Percentiles rank a stretch among this genome's conserved stretches.
phyloP scores from a whole-genome alignment of 257 asterid genomes.

The Haberlea rhodopensis region DNA sequence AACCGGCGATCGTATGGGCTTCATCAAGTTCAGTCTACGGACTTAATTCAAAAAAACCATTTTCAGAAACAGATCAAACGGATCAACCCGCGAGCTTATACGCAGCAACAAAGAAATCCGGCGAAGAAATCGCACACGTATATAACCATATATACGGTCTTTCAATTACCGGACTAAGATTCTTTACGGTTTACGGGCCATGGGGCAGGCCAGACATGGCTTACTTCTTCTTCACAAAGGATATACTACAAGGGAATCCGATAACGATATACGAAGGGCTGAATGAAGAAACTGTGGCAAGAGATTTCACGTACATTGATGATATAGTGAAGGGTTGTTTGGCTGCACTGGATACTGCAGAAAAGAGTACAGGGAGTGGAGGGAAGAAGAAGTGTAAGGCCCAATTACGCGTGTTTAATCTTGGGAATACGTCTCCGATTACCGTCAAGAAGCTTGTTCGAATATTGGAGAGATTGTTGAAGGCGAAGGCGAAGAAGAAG shows the following conservation, averaged over 20 bases:
- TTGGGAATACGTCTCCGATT: constrained; percentile 45
- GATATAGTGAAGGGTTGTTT: too few species aligned
- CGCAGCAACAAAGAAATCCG: too few species aligned
- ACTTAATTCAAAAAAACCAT: constrained; percentile 39
- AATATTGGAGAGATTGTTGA: constrained; percentile 34
- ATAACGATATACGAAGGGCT: constrained; percentile 35
- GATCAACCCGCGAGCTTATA: too few species aligned
- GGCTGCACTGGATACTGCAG: too few species aligned
- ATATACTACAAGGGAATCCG: constrained; percentile 34
- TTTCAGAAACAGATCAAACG: too few species aligned
- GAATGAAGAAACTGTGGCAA: constrained; percentile 32
- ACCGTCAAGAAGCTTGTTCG: constrained; percentile 31
- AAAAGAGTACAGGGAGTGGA: too few species aligned
- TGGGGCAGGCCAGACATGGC: constrained; percentile 56
- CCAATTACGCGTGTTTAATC: constrained; percentile 39
- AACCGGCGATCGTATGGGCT: constrained; percentile 41
- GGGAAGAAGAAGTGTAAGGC: constrained; percentile 39
- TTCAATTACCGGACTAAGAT: constrained; percentile 42
- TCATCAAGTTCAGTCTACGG: constrained; percentile 51
- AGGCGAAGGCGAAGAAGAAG: constrained; percentile 31
- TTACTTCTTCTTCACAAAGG: too few species aligned
- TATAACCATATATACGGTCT: constrained; percentile 46
- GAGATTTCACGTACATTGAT: constrained; percentile 46
- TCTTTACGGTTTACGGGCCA: constrained; percentile 44
- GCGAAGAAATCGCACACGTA: too few species aligned